Conservation (phyloP, 23 red algal species). For the Chondrus crispus region DNA sequence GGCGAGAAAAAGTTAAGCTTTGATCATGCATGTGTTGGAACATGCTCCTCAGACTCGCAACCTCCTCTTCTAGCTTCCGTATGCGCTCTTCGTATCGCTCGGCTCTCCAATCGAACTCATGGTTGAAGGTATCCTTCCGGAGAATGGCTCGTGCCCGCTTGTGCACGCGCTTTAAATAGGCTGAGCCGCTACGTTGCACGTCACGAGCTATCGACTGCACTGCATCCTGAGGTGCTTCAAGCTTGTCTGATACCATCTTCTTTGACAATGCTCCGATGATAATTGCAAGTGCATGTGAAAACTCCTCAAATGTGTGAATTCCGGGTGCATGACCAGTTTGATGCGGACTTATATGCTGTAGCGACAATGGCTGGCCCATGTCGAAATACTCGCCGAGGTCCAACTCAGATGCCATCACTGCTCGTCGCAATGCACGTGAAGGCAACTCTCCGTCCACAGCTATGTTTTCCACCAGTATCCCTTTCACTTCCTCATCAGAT, state of each 20-base stretch:
- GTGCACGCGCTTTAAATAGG: slow-evolving; percentile 42
- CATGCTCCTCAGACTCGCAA: slow-evolving; percentile 27
- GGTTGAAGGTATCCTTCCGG: not conserved
- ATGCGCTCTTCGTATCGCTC: slow-evolving; percentile 52
- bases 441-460: slow-evolving; percentile 58
- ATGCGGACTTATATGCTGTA: slow-evolving; percentile 52
- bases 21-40: slow-evolving; percentile 2
- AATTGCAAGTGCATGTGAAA: slow-evolving; percentile 53
- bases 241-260: slow-evolving; percentile 34
- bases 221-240: slow-evolving; percentile 49
- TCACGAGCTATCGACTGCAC: slow-evolving; percentile 35
- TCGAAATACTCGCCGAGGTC: slow-evolving; percentile 56
- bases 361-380: slow-evolving; percentile 32
- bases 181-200: slow-evolving; percentile 40
- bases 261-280: slow-evolving; percentile 38
- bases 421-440: slow-evolving; percentile 35
- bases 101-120: slow-evolving; percentile 42
- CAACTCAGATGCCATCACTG: slow-evolving; percentile 53
- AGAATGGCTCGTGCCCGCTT: slow-evolving; percentile 55
- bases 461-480: slow-evolving; percentile 59
- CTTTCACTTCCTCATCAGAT: slow-evolving; percentile 58
- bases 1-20: not conserved
- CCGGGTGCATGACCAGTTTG: slow-evolving; percentile 33
- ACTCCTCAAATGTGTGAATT: slow-evolving; percentile 58
- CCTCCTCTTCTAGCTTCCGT: slow-evolving; percentile 49